phyloP scores from a whole-genome alignment of 208 protist species.

The Leishmania aethiopica region DNA sequence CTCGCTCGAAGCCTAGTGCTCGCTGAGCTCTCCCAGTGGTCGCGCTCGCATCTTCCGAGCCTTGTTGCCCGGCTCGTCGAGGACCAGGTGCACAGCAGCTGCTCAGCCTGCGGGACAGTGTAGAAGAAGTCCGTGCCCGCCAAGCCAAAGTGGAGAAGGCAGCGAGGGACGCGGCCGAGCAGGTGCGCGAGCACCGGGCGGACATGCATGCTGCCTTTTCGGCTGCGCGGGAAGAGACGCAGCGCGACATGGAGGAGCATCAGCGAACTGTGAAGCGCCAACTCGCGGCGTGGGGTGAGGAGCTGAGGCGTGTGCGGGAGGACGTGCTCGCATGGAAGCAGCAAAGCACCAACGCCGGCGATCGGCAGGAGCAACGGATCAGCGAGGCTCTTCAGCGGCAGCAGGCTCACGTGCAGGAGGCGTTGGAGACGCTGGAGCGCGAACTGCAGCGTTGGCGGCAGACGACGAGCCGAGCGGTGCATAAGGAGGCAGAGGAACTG shows the following conservation, averaged over 20 bases:
- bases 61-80: conserved; percentile 37
- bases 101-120: conserved; percentile 14
- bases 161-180: conserved; percentile 27
- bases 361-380: conserved; percentile 48
- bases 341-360: neutral
- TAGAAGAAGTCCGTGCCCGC: conserved; percentile 22
- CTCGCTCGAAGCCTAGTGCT: conserved; percentile 19
- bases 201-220: conserved; percentile 29
- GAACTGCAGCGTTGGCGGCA: conserved; percentile 46
- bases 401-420: conserved; percentile 46
- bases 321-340: conserved; percentile 37
- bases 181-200: conserved; percentile 23
- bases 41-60: conserved; percentile 24
- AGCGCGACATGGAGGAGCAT: conserved; percentile 27
- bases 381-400: conserved; percentile 52
- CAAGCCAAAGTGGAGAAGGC: conserved; percentile 21
- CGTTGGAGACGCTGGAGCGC: conserved; percentile 39
- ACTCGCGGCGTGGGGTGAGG: conserved; percentile 25
- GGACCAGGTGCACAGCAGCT: conserved; percentile 38
- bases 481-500: conserved; percentile 23
- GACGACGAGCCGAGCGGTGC: conserved; percentile 30
- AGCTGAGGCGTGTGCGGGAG: conserved; percentile 48
- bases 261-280: conserved; percentile 20
- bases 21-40: conserved; percentile 37
- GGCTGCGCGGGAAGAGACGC: conserved; percentile 11